These are phyloP conservation scores for Phytophthora melonis DNA, from an alignment of 352 stramenopile genomes.

Conservation along the genomic window DNA sequence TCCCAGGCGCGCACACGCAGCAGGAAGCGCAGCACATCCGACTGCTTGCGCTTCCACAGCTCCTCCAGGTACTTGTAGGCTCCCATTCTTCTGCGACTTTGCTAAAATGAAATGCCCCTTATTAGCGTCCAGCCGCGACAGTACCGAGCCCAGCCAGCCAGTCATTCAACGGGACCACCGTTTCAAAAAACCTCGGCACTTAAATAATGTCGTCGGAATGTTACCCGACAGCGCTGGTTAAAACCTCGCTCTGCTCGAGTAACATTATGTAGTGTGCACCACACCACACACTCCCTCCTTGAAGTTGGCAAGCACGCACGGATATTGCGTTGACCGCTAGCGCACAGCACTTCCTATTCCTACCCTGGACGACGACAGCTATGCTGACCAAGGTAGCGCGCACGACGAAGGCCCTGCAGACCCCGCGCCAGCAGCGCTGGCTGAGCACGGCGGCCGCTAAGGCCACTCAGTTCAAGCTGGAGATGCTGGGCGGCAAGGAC, in stretches of 20 bases:
- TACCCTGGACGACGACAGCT: neutral
- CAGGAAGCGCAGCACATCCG: slow-evolving; percentile 99
- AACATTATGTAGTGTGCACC: neutral
- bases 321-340: slow-evolving; percentile 4
- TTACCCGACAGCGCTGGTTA: neutral
- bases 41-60: slow-evolving; percentile 99
- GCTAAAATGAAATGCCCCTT: slow-evolving; percentile 40
- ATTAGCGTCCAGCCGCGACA: neutral
- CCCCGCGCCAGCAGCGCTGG: slow-evolving; percentile 2
- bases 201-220: neutral
- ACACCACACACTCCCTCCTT: slow-evolving; percentile 3
- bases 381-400: slow-evolving; percentile 21
- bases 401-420: slow-evolving; percentile 1
- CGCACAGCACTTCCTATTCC: slow-evolving; percentile 6
- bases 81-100: slow-evolving; percentile 93
- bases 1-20: slow-evolving; percentile 98
- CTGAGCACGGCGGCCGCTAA: slow-evolving; percentile 21
- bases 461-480: slow-evolving; percentile 63
- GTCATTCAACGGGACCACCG: neutral
- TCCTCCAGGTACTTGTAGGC: slow-evolving; percentile 99
- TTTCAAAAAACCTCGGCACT: neutral
- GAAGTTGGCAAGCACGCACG: slow-evolving; percentile 10
- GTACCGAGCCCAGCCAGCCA: neutral
- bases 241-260: neutral
- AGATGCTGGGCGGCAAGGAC: slow-evolving; percentile 65